Base-by-base conservation (phyloP, 164 flowering plant genomes). In the Malania oleifera region DNA sequence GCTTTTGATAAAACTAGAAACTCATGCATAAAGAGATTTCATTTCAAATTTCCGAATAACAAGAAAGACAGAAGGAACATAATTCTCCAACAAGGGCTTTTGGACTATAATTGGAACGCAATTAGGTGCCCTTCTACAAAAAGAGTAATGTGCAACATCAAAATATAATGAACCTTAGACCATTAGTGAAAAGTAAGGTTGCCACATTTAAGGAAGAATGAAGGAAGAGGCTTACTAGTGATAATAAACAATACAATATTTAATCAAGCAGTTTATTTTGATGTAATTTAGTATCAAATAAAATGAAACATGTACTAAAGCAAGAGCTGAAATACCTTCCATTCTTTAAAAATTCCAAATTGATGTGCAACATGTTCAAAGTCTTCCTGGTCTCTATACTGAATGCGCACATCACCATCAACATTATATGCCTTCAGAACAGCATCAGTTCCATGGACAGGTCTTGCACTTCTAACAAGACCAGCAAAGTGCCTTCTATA, bases 321-420 rank as follows among this genome's bases (percentile, higher is more conserved):
- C 20, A 37, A 9, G 40, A 22, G 15, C 34, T 34, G 8, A 51
- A 31, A 49, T 66, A 83, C 99, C 99, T 91, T 95, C 99, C 97
- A 91, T 75, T 95, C 99, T 57, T 91, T 81, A 71, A 95, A 95
- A 54, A 95, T 72, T 59, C 96, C 99, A 77, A 91, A 95, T 69
- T 88, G 85, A 17, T 73, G 74, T 13, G 99, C 91, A 56, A 91
- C 81, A 52, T 65, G 68, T 65, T 79, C 89, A 74, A 86, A 95
- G 14, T 91, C 87, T 23, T 49, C 20, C 65, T 91, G 84, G 67
- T 85, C 82, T 25, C 56, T 71, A 70, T 95, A 91, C 56, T 61
- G 76, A 52, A 89, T 78, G 18, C 95, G 86, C 38, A 89, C 87
- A 72, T 91, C 97, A 47, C 96, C 96, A 53, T 77, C 82, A 25